A percentile compares a stretch with the other conserved stretches of the same genome.
Evolutionary conservation across 2,329 filamentous ascomycete genomes (phyloP).

Genomic region (Rasamsonia emersonii): DNA sequence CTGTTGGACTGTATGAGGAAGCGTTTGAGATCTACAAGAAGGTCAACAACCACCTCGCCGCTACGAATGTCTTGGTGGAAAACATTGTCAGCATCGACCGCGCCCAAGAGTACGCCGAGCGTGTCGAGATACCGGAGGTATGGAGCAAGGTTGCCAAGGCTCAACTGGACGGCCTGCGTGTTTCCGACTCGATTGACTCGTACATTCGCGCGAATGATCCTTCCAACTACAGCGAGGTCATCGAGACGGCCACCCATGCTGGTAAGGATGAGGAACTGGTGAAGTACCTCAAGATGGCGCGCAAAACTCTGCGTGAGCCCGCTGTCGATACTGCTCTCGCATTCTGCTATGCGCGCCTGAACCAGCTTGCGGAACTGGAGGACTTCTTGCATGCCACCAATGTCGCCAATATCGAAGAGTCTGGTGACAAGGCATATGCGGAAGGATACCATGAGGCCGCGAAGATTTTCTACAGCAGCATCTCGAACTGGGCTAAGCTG

Average conservation of each 20-base stretch:
- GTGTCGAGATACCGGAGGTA: conserved; percentile 86
- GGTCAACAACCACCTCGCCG: conserved; percentile 76
- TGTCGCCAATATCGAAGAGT: conserved; percentile 91
- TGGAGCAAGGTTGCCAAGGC: conserved; percentile 99
- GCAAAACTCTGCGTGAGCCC: conserved; percentile 91
- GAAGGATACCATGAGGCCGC: conserved; percentile 92
- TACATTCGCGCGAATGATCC: conserved; percentile 94
- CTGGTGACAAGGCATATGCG: conserved; percentile 93
- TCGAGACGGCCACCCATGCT: conserved; percentile 88
- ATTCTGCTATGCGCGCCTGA: conserved; percentile 85
- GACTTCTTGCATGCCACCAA: conserved; percentile 92
- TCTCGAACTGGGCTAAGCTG: conserved; percentile 99
- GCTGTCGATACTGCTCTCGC: conserved; percentile 88
- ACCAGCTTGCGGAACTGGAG: conserved; percentile 86
- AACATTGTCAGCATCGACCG: conserved; percentile 97
- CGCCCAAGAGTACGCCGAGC: conserved; percentile 89
- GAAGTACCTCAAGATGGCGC: conserved; percentile 93
- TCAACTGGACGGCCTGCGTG: conserved; percentile 88
- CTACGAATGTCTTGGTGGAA: conserved; percentile 87
- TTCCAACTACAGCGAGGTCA: conserved; percentile 89
- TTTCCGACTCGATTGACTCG: conserved; percentile 87
- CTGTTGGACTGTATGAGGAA: conserved; percentile 90
- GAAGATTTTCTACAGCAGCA: conserved; percentile 97
- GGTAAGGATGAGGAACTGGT: conserved; percentile 97
- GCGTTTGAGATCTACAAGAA: conserved; percentile 99